phyloP scores from a whole-genome alignment of 2,329 filamentous ascomycete genomes.

The Helotiales sp. region DNA sequence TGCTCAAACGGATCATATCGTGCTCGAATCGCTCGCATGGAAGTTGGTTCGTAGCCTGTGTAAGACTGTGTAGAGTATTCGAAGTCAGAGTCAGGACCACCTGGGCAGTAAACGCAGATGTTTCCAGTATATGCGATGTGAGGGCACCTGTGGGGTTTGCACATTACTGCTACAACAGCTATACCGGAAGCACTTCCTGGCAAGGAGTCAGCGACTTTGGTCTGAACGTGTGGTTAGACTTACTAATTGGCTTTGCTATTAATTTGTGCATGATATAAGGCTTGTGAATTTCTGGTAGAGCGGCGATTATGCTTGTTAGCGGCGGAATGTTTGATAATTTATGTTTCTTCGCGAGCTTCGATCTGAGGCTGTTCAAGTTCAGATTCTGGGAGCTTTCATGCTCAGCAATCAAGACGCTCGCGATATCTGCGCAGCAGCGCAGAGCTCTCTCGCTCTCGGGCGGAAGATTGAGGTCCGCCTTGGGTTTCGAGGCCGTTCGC shows the following conservation, averaged over 20 bases:
- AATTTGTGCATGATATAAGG: constrained; percentile 97
- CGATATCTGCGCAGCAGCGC: constrained; percentile 93
- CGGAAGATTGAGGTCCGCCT: constrained; percentile 72
- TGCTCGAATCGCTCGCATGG: constrained; percentile 95
- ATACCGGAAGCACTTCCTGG: constrained; percentile 91
- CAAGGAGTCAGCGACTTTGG: constrained; percentile 14
- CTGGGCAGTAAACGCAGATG: constrained; percentile 98
- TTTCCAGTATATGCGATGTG: constrained; percentile 99
- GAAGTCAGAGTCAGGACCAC: constrained; percentile 96
- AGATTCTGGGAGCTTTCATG: constrained; percentile 82
- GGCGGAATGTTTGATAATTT: constrained; percentile 84
- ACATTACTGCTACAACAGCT: constrained; percentile 98
- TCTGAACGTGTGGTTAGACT: constrained; percentile 32
- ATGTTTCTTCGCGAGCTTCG: constrained; percentile 91
- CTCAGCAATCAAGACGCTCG: constrained; percentile 90
- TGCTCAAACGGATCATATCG: constrained; percentile 98
- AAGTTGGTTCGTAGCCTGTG: constrained; percentile 96
- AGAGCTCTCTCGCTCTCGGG: constrained; percentile 95
- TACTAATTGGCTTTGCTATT: constrained; percentile 93
- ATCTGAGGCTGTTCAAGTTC: constrained; percentile 86
- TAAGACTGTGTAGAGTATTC: constrained; percentile 99
- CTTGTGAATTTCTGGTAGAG: constrained; percentile 99
- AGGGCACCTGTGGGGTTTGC: constrained; percentile 95
- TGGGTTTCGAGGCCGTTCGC: constrained; percentile 56
- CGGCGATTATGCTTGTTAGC: constrained; percentile 94